These are phyloP conservation scores for Fusarium agapanthi DNA, from an alignment of 2,329 filamentous ascomycete genomes.

Conservation along the genomic window DNA sequence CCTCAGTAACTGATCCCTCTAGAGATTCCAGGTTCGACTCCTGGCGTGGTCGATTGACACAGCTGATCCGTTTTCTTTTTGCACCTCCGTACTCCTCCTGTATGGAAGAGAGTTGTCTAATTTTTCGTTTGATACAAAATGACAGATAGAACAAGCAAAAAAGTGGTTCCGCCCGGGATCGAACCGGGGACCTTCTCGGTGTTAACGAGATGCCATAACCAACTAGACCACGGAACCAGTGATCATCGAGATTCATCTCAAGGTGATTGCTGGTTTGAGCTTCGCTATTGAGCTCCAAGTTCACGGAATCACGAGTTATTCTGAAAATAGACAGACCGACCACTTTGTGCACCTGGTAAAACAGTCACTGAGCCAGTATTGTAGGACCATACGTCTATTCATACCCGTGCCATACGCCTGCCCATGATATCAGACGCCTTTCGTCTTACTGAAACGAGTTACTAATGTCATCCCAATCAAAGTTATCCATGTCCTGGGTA, in stretches of 20 bases:
- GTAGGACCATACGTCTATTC: not conserved
- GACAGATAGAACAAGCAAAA: not conserved
- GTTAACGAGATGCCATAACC: conserved; percentile 27
- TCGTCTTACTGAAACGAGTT: not conserved
- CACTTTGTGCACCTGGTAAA: not conserved
- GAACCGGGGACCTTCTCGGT: conserved; percentile 24
- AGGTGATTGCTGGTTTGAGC: not conserved
- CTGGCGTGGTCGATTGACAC: not conserved
- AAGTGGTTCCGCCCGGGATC: conserved; percentile 20
- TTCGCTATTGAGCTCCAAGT: not conserved
- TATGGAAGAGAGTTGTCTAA: not conserved
- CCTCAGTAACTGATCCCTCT: not conserved
- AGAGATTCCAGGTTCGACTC: conserved; percentile 29
- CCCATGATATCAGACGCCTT: not conserved
- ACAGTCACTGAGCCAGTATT: not conserved
- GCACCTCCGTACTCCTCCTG: too few relatives aligned
- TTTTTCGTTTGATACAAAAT: not conserved
- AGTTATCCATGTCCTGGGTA: conserved; percentile 50
- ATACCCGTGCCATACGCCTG: conserved; percentile 10
- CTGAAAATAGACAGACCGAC: not conserved
- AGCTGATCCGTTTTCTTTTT: not conserved
- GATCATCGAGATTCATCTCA: not conserved
- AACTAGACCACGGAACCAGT: conserved; percentile 22
- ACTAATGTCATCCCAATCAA: conserved; percentile 21
- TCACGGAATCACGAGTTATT: not conserved